These are phyloP conservation scores for Colletotrichum melonis DNA, from an alignment of 2,329 filamentous ascomycete genomes.

Conservation along the genomic window DNA sequence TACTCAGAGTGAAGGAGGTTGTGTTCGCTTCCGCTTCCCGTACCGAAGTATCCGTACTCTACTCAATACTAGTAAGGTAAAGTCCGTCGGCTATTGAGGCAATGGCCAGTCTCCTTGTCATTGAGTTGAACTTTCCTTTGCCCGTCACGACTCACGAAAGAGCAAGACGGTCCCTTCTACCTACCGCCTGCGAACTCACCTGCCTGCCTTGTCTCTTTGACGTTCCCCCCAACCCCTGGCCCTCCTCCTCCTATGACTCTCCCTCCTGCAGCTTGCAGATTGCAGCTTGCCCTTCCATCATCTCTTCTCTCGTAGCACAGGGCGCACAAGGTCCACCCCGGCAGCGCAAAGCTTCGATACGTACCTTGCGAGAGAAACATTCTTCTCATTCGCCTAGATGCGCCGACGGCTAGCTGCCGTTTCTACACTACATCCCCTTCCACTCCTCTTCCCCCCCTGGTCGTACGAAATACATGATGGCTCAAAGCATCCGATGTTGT, in stretches of 20 bases:
- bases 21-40: not conserved
- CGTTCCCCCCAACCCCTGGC: constrained; percentile 2
- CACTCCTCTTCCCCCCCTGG: not conserved
- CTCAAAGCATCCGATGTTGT: constrained; percentile 28
- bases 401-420: constrained; percentile 24
- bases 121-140: not conserved
- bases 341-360: constrained; percentile 1
- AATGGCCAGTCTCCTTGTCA: not conserved
- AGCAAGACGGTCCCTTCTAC: not conserved
- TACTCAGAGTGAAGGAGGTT: not conserved
- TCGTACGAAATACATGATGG: constrained; percentile 19
- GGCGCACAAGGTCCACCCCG: constrained; percentile 20
- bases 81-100: constrained; percentile 7
- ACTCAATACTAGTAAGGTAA: not conserved
- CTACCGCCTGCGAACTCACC: constrained; percentile 5
- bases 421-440: not conserved
- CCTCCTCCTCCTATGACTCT: not conserved
- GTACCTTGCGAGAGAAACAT: constrained; percentile 22
- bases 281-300: constrained; percentile 10
- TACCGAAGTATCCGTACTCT: constrained; percentile 5
- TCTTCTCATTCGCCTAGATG: not conserved
- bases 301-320: constrained; percentile 30
- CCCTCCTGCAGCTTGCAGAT: not conserved
- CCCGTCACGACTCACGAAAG: not conserved
- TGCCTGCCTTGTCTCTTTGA: not conserved